Base-by-base conservation (phyloP, 495 filamentous ascomycete species). In the Sordaria brevicollis region DNA sequence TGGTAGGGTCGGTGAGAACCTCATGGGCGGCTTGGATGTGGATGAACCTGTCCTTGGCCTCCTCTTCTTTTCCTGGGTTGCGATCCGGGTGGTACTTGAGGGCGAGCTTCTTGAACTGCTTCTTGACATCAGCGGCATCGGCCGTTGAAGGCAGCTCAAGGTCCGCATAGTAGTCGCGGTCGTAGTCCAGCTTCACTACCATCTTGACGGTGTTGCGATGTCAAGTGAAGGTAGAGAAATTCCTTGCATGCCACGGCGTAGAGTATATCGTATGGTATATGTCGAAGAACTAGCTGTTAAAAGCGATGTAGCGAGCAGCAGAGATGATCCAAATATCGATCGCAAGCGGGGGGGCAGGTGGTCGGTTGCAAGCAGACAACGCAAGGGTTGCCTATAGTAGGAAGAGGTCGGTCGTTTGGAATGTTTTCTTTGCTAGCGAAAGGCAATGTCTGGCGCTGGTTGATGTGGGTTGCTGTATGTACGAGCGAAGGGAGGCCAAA, bases 61-160 rank as follows among this genome's bases (percentile, higher is more conserved):
- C 92, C 25, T 84, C 75, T 79, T 97, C 93, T 71, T 85, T 85
- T 54, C 94, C 94, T 5, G 89, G 91, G 74, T 97, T 96, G 54
- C 93, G 89, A 77, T 97, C 94, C 7, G 94, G 94, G 75, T 97
- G 94, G 73, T 89, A 96, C 74, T 89, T 89, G 33, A 95, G 84
- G 37, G 93, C 93, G 74, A 96, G 85, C 79, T 92, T 93, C 74
- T 88, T 86, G 81, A 93, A 97, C 74, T 93, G 90, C 81, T 89
- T 93, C 79, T 92, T 95, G 74, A 97, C 87, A 39, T 95, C 92
- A 4, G 86, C 85, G 4, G 84, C 73, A 71, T 90, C 87, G 38
- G 91, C 91, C 69, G 81, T 83, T 8, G 87, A 78, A 0, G 83
- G 74, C 11, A 96, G 77, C 66, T 90, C 91, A 35, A 97, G 84